Conservation (phyloP, 371 early-diverging fungal species). For the Nematocida ironsii region DNA sequence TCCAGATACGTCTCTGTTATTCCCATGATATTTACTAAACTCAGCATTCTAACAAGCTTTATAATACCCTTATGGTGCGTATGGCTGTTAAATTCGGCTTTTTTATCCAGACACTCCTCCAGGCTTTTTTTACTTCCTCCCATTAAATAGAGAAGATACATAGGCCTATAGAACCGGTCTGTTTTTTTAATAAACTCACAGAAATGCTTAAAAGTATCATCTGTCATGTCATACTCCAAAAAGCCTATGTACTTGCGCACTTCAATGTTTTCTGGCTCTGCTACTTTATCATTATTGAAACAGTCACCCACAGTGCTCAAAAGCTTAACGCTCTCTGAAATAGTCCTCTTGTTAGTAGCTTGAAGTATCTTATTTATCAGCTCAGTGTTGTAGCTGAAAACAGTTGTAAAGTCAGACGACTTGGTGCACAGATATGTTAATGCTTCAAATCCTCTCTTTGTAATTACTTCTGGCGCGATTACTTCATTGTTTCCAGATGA, state of each 20-base stretch:
- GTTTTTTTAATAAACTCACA: slow-evolving; percentile 9
- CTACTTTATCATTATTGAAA: slow-evolving; percentile 1
- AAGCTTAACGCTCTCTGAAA: slow-evolving; percentile 24
- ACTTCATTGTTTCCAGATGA: neutral
- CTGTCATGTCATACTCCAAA: slow-evolving; percentile 41
- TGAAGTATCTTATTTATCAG: slow-evolving; percentile 25
- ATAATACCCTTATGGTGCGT: slow-evolving; percentile 1
- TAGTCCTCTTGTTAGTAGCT: slow-evolving; percentile 1
- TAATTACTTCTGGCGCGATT: neutral
- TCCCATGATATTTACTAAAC: neutral
- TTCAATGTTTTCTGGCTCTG: neutral
- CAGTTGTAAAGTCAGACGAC: slow-evolving; percentile 28
- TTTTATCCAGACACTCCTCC: slow-evolving; percentile 4
- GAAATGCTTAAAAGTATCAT: slow-evolving; percentile 11
- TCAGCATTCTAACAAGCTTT: slow-evolving; percentile 10
- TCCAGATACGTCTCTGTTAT: neutral
- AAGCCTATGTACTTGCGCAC: slow-evolving; percentile 10
- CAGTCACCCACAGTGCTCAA: slow-evolving; percentile 31
- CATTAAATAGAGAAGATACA: slow-evolving; percentile 10
- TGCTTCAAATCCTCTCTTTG: slow-evolving; percentile 26
- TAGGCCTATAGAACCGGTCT: slow-evolving; percentile 4
- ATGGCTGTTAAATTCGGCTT: slow-evolving; percentile 14
- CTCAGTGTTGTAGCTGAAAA: slow-evolving; percentile 12
- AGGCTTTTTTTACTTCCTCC: neutral
- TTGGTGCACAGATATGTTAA: slow-evolving; percentile 39